Base-by-base conservation (phyloP, 371 early-diverging fungal genomes). In the Mucor lusitanicus region DNA sequence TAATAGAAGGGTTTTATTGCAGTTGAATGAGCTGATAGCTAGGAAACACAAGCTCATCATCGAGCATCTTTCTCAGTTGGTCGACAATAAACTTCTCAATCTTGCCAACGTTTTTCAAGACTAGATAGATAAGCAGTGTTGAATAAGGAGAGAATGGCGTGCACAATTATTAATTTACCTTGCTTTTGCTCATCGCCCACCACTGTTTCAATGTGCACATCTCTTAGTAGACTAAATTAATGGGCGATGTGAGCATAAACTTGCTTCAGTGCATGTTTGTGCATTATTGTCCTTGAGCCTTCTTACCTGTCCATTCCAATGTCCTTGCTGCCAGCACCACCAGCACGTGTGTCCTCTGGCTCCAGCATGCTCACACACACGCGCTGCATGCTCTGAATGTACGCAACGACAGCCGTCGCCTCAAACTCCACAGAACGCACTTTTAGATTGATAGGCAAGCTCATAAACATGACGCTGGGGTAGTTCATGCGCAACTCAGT, bases 401-500 rank as follows among this genome's bases (percentile, higher is more conserved):
- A 94, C 2, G 93, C 95, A n/a, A 97, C 87, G 8, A 97, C 88
- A 0, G 93, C 94, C 3, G 88, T 85, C 19, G 94, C 96, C 85
- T 89, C 87, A 75, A 98, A 94, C 59, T 90, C 87, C 32, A 97
- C 88, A 8, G 93, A 91, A 0, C 92, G 91, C 30, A 97, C 87
- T 15, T 88, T 86, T 44, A 97, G 73, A 9, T 91, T 85, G 40
- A 98, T 90, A 0, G 98, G 98, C 21, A 98, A 78, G 5, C 93
- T 89, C 87, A 95, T 90, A 73, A 98, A 97, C 64, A 89, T 90
- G 67, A 94, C 87, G 9, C 95, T 94, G 3, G 97, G 96, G 67
- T 96, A 95, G 75, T 97, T 95, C 74, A 98, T 90, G 44, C 93
- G 87, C 61, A 98, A 74, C 73, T 94, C 94, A 0, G 95, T 96